These are phyloP conservation scores for Eucalyptus shirleyi DNA, from an alignment of 345 rosid species.

Conservation along the genomic window DNA sequence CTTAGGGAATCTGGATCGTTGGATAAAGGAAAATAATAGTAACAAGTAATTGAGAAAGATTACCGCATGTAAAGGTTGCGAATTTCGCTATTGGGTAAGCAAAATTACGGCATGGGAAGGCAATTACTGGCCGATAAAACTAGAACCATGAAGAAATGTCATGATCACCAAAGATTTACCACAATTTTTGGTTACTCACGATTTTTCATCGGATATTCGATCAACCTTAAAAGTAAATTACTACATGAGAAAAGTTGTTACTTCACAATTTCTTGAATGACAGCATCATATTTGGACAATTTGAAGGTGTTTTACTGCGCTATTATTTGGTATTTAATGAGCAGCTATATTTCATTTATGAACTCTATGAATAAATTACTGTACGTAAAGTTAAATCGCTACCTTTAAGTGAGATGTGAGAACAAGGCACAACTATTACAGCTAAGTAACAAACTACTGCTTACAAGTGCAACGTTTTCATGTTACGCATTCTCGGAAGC, in stretches of 20 bases:
- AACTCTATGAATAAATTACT: neutral
- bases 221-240: neutral
- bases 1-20: neutral
- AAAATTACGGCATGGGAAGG: neutral
- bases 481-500: too few species aligned
- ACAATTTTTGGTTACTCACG: fast-evolving
- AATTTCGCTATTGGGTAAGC: neutral
- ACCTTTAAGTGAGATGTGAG: neutral
- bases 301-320: neutral
- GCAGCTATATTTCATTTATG: neutral
- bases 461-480: too few species aligned
- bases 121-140: neutral
- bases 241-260: too few species aligned
- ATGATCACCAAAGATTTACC: neutral
- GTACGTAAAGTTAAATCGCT: neutral
- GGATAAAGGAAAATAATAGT: neutral
- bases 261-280: neutral
- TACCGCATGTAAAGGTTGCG: neutral
- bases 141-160: neutral
- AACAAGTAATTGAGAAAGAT: neutral
- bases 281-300: neutral
- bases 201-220: neutral
- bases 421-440: too few species aligned
- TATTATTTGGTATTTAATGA: neutral
- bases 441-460: neutral